Percentiles rank a stretch among this genome's conserved stretches.
These are phyloP conservation scores for Rubia peregrina DNA, from an alignment of 305 asterid genomes.

Conservation along the genomic window DNA sequence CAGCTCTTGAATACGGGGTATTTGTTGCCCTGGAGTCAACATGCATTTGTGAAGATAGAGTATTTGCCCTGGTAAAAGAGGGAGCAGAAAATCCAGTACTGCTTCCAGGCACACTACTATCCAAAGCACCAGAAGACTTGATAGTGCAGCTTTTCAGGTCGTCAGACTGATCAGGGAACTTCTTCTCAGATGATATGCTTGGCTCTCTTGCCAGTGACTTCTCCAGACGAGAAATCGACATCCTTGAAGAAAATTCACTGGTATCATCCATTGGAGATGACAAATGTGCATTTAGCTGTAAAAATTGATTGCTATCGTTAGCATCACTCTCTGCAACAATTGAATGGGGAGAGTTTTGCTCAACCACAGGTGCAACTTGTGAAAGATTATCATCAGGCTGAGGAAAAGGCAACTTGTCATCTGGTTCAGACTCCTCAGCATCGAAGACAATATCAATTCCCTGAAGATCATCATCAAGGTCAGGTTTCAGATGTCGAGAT, in stretches of 20 bases:
- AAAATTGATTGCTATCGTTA: constrained; percentile 46
- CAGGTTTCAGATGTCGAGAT: constrained; percentile 53
- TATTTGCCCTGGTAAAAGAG: constrained; percentile 34
- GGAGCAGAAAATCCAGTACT: constrained; percentile 37
- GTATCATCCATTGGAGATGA: constrained; percentile 61
- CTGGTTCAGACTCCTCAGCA: constrained; percentile 83
- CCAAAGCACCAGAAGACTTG: constrained; percentile 32
- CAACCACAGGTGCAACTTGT: constrained; percentile 44
- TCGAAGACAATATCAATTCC: constrained; percentile 86
- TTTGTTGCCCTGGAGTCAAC: constrained; percentile 54
- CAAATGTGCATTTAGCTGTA: constrained; percentile 48
- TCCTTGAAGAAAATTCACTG: constrained; percentile 71
- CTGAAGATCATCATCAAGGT: constrained; percentile 81
- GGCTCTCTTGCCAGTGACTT: constrained; percentile 63
- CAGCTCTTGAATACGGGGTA: constrained; percentile 39
- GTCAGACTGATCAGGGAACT: constrained; percentile 48
- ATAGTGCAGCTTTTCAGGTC: constrained; percentile 36
- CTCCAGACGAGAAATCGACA: constrained; percentile 64
- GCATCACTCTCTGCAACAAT: constrained; percentile 67
- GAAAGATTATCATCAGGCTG: constrained; percentile 65
- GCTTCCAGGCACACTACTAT: constrained; percentile 35
- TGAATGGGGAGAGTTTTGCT: constrained; percentile 62
- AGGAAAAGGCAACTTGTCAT: constrained; percentile 81
- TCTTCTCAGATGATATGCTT: constrained; percentile 73
- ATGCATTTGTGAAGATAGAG: constrained; percentile 35